A percentile compares a stretch with the other conserved stretches of the same genome.
These are phyloP conservation scores for Phoenix dactylifera DNA, from an alignment of 176 grass and related monocot genomes.

Conservation along the genomic window DNA sequence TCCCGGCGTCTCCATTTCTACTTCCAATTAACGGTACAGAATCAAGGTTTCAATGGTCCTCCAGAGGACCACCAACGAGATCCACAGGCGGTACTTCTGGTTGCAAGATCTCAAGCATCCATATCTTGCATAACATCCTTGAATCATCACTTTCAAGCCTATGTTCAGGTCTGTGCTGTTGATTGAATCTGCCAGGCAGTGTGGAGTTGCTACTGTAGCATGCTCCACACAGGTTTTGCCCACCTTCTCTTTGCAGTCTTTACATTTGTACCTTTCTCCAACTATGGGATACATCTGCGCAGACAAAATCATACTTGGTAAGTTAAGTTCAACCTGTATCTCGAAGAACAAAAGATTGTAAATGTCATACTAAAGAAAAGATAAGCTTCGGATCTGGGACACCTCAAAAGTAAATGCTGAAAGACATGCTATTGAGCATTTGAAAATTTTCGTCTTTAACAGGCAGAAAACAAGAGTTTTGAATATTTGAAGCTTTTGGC, in stretches of 20 bases:
- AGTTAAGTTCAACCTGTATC: background rate
- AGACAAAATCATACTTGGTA: background rate
- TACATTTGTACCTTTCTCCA: slow-evolving; percentile 75
- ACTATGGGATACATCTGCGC: slow-evolving; percentile 57
- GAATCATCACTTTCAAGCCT: slow-evolving; percentile 45
- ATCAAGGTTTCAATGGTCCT: background rate
- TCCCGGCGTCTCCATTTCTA: slow-evolving; percentile 12
- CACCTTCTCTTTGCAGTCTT: slow-evolving; percentile 58
- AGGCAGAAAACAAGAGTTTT: too few relatives aligned
- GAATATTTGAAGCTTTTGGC: too few relatives aligned
- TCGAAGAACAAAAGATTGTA: background rate
- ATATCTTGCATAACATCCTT: background rate
- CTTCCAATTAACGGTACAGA: background rate
- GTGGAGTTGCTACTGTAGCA: slow-evolving; percentile 60
- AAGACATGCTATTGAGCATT: too few relatives aligned
- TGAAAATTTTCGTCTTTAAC: too few relatives aligned
- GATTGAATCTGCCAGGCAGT: slow-evolving; percentile 80
- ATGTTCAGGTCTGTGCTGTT: slow-evolving; percentile 82
- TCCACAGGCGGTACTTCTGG: slow-evolving; percentile 4
- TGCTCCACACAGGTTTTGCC: slow-evolving; percentile 59
- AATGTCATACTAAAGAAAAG: too few relatives aligned
- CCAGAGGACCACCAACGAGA: background rate
- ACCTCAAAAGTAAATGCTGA: too few relatives aligned
- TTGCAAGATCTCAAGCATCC: background rate
- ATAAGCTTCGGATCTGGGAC: too few relatives aligned